phyloP scores from a whole-genome alignment of 768 basidiomycete species.

The Kondoa malvinella region DNA sequence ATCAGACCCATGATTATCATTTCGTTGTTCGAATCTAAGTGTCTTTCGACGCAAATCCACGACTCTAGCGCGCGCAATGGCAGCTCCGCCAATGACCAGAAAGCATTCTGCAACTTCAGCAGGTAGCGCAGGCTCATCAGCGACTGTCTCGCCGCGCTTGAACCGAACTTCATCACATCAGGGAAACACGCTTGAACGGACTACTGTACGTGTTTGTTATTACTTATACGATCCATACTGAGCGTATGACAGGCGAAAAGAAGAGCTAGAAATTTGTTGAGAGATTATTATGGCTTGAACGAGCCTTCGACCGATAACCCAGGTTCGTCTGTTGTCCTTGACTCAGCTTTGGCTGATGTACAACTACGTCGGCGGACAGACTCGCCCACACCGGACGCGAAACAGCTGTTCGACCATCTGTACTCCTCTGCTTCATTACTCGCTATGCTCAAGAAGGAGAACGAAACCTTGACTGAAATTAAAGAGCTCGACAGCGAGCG shows the following conservation, averaged over 20 bases:
- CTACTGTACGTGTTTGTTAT: background rate
- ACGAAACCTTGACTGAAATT: slow-evolving; percentile 68
- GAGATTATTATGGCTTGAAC: slow-evolving; percentile 75
- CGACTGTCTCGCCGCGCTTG: background rate
- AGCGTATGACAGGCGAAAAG: slow-evolving; percentile 32
- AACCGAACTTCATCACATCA: background rate
- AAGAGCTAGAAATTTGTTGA: slow-evolving; percentile 55
- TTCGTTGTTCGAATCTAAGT: too few relatives aligned
- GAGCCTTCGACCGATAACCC: slow-evolving; percentile 52
- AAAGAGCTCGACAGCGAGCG: slow-evolving; percentile 69
- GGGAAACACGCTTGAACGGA: background rate
- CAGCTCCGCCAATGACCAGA: background rate
- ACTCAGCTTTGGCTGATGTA: slow-evolving; percentile 28
- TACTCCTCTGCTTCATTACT: slow-evolving; percentile 16
- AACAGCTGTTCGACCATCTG: background rate
- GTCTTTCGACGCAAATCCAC: too few relatives aligned
- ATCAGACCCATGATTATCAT: too few relatives aligned
- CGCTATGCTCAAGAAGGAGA: slow-evolving; percentile 55
- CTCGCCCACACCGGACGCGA: background rate
- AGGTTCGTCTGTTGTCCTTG: slow-evolving; percentile 41
- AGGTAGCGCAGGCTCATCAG: background rate
- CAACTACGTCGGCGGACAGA: slow-evolving; percentile 57
- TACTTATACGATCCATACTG: background rate
- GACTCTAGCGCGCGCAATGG: background rate
- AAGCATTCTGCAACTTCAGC: background rate